Percentiles rank a stretch among this genome's conserved stretches.
Conservation (phyloP, 2,329 filamentous ascomycete genomes). For the Talaromyces sp. region DNA sequence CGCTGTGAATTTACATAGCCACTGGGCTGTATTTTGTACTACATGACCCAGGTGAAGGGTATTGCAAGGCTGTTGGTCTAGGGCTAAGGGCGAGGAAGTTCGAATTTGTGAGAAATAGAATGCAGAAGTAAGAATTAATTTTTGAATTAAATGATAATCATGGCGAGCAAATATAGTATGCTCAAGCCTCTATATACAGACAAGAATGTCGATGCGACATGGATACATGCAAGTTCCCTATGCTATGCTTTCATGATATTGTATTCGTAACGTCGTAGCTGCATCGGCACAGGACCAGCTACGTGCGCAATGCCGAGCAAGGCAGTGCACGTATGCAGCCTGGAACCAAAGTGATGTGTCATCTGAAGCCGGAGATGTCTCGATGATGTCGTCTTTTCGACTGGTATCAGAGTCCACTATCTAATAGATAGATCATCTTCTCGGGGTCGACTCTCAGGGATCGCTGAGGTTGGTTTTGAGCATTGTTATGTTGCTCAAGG, state of each 20-base stretch:
- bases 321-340: conserved; percentile 1
- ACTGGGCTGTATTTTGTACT: neutral
- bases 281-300: neutral
- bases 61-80: neutral
- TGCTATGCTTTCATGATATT: neutral
- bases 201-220: neutral
- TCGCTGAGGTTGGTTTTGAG: neutral
- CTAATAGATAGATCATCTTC: neutral
- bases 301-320: neutral
- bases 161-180: neutral
- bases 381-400: conserved; percentile 1
- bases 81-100: neutral
- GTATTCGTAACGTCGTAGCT: conserved; percentile 4
- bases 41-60: neutral
- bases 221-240: neutral
- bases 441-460: neutral
- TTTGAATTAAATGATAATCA: neutral
- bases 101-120: neutral
- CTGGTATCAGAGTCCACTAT: neutral
- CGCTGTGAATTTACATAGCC: neutral
- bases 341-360: neutral
- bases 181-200: conserved; percentile 3
- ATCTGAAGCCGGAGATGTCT: neutral
- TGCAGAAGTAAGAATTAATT: neutral
- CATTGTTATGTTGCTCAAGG: neutral